Base-by-base conservation (phyloP, 108 stramenopile genomes). In the Pseudonitzschia multiseries region DNA sequence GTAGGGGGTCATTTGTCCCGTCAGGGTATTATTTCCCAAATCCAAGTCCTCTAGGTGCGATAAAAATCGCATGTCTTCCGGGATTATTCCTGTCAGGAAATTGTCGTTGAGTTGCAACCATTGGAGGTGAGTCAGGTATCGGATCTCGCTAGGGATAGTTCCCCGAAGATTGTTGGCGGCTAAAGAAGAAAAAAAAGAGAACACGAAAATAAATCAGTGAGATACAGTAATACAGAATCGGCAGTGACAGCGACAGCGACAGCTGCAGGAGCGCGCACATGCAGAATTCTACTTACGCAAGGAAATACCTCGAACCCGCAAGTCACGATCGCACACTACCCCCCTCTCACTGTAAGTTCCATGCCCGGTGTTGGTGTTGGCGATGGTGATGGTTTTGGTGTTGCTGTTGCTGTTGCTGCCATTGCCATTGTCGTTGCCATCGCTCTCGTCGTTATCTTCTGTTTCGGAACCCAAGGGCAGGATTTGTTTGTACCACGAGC, bases 141-240 rank as follows among this genome's bases (percentile, higher is more conserved):
- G 12, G 40, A 76, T n/a, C 65, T 89, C 88, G 15, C 57, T 40
- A 9, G 87, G 87, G 29, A 88, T 51, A 13, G 51, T 20, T 9
- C 87, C 87, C 71, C 65, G n/a, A 53, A 88, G 71, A 29, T 83
- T 79, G 70, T 85, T 85, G 27, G 40, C 63, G 20, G 72, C 73
- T 79, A 52, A 18, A 18, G 52, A 42, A 24, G 63, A 57, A 5
- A 3, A 21, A 61, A 0, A 20, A 20, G 22, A 2, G 10, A 6
- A 42, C 13, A 13, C 24, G 9, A 26, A 27, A 63, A 44, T 24
- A 68, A 17, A 42, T 17, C 21, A 46, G 22, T 53, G 59, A 56
- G 31, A 59, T 26, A 56, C 69, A 46, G 10, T 68, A 57, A 28
- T 18, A 40, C 12, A 53, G 36, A 15, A 29, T 40, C 33, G 41